Evolutionary conservation across 352 stramenopile genomes (phyloP), one percentile per base, ranked within the genome.

Genomic region (Pythium sukuiense): DNA sequence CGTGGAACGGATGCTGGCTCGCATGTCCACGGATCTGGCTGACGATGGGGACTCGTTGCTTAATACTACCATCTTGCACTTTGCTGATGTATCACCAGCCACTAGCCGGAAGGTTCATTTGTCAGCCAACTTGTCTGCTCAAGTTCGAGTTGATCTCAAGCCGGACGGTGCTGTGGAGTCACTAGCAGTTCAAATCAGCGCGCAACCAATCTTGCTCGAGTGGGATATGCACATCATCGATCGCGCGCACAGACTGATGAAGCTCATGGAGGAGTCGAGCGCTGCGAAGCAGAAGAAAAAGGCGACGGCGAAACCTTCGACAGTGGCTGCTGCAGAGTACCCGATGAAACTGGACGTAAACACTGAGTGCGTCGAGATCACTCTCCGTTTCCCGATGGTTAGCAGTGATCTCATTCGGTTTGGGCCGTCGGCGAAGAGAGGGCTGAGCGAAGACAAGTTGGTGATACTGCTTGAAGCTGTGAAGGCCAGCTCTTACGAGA

Each of bases 171-270:
- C 75, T 7, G 58, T 54, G 24, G 66, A 85, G 32, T 83, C 74
- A 4, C 59, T 92, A 18, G 69, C 75, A 9, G 64, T 94, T n/a
- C 77, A 83, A 58, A 72, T 93, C 43, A 88, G 90, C 45, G 71
- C 79, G 3, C 88, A 94, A 35, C 87, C 88, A 6, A 71, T 96
- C 46, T 58, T 93, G 2, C 55, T 96, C 11, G 88, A 96, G 73
- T 93, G 77, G 77, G 88, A 96, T 76, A 92, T 95, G 87, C 88
- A 93, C 68, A 67, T 96, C 39, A 70, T 96, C 24, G 83, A 95
- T 68, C 81, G 88, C 55, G 76, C 85, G 1, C 79, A 93, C 63
- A 79, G 83, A 16, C 69, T 92, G 41, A 79, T 94, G 76, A 82
- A 84, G 26, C 52, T 94, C 26, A 62, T 93, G 61, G 85, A 95